A percentile compares a stretch with the other conserved stretches of the same genome.
Conservation (phyloP, 371 early-diverging fungal species). For the Rhizomucor pusillus region DNA sequence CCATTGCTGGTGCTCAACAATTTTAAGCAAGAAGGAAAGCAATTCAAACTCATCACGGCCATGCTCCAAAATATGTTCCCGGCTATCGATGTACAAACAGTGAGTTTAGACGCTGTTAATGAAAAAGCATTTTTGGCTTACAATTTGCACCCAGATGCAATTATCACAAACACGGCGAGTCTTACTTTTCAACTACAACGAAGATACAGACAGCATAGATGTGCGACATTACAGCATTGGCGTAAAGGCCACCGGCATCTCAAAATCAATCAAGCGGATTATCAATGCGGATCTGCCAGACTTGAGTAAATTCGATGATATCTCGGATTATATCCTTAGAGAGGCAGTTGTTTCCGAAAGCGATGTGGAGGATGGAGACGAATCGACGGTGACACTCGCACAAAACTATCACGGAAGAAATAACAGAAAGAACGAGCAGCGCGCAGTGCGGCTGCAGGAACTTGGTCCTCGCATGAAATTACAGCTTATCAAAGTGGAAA, state of each 20-base stretch:
- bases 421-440: slow-evolving; percentile 74
- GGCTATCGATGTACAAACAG: slow-evolving; percentile 86
- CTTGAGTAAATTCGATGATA: slow-evolving; percentile 79
- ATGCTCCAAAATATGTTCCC: slow-evolving; percentile 97
- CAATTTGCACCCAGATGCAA: slow-evolving; percentile 62
- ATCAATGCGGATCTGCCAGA: slow-evolving; percentile 78
- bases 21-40: slow-evolving; percentile 76
- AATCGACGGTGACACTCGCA: slow-evolving; percentile 74
- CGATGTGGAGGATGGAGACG: slow-evolving; percentile 91
- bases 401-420: slow-evolving; percentile 78
- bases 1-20: slow-evolving; percentile 94
- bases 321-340: slow-evolving; percentile 86
- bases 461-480: slow-evolving; percentile 93
- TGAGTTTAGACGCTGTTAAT: slow-evolving; percentile 23
- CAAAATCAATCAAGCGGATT: slow-evolving; percentile 85
- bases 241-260: slow-evolving; percentile 85
- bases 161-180: slow-evolving; percentile 87
- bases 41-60: slow-evolving; percentile 88
- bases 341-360: slow-evolving; percentile 88
- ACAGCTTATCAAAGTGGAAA: slow-evolving; percentile 86
- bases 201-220: slow-evolving; percentile 79
- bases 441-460: slow-evolving; percentile 86
- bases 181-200: slow-evolving; percentile 87
- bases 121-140: not conserved
- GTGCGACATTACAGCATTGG: slow-evolving; percentile 90